Base-by-base conservation (phyloP, 2,329 filamentous ascomycete species). In the Fusarium aywerte region DNA sequence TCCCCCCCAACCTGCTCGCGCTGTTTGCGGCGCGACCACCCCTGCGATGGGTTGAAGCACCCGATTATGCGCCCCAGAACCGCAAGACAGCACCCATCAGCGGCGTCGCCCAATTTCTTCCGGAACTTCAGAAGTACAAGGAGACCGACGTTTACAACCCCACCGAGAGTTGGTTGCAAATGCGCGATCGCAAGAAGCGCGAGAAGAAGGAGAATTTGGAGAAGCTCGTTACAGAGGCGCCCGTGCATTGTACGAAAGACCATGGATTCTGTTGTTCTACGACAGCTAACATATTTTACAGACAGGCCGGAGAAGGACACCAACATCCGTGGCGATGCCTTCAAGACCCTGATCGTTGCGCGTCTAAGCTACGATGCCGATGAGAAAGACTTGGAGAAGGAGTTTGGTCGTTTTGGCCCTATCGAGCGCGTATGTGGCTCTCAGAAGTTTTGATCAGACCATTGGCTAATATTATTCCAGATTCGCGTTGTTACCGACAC, bases 1-100 rank as follows among this genome's bases (percentile, higher is more conserved):
- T 99, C 20, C 95, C 96, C 59, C 92, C 92, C 56, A 95, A 97
- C 77, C 87, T 98, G 61, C 86, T 98, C 74, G 92, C 92, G 80
- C 92, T 98, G 71, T 99, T 99, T 83, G 92, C 95, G 81, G 92
- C 96, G 77, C 92, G 96, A 62, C 96, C 96, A 73, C 91, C 95
- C 61, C 83, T 98, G 77, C 91, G 93, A 80, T 98, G 92, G 86
- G 89, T 97, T 62, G 90, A 91, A 62, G 92, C 93, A 8, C 84
- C 86, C 72, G 95, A 98, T 80, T 85, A 92, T 77, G 88, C 94
- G 65, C 91, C 94, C 12, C 92, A 96, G 80, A 87, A 94, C 70
- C 90, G 92, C 73, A 89, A 85, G 77, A 96, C 92, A 18, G 87
- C 89, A 63, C 82, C 86, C 53, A 88, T 97, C 67, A 83, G 83